Percentiles rank a stretch among this genome's conserved stretches.
Conservation (phyloP, 768 basidiomycete genomes). For the Dioszegia hungarica region DNA sequence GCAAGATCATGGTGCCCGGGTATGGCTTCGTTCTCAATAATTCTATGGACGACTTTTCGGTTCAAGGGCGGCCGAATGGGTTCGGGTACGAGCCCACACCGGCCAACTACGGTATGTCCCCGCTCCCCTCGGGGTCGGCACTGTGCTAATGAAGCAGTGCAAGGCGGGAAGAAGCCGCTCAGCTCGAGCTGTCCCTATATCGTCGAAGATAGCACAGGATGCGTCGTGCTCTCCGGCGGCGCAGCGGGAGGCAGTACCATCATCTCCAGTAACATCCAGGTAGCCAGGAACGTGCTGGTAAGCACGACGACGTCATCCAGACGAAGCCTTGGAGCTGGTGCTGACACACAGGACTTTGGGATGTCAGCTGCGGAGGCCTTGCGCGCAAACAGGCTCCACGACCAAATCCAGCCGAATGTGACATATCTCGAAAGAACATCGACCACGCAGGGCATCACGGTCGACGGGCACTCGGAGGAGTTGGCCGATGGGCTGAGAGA, state of each 20-base stretch:
- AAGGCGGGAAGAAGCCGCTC: conserved; percentile 33
- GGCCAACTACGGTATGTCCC: conserved; percentile 32
- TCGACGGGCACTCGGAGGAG: conserved; percentile 29
- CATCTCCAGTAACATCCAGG: conserved; percentile 36
- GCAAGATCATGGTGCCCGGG: conserved; percentile 34
- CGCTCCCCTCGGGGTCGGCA: neutral
- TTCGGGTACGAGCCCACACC: conserved; percentile 31
- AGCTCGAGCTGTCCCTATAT: conserved; percentile 43
- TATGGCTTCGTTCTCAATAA: conserved; percentile 41
- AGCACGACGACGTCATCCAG: neutral
- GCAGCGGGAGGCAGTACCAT: conserved; percentile 41
- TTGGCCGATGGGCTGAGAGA: conserved; percentile 14
- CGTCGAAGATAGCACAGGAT: conserved; percentile 19
- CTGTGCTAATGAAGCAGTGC: conserved; percentile 6
- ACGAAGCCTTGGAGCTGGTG: neutral
- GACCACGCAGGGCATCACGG: conserved; percentile 8
- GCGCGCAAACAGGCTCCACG: conserved; percentile 26
- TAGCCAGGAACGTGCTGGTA: conserved; percentile 34
- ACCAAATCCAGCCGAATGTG: conserved; percentile 38
- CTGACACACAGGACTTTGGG: conserved; percentile 31
- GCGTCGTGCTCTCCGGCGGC: conserved; percentile 29
- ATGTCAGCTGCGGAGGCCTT: conserved; percentile 30
- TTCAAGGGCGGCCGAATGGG: conserved; percentile 28
- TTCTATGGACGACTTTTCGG: conserved; percentile 41
- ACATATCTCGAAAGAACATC: conserved; percentile 18